Conservation (phyloP, 768 basidiomycete genomes). For the Austroboletus eburneus region DNA sequence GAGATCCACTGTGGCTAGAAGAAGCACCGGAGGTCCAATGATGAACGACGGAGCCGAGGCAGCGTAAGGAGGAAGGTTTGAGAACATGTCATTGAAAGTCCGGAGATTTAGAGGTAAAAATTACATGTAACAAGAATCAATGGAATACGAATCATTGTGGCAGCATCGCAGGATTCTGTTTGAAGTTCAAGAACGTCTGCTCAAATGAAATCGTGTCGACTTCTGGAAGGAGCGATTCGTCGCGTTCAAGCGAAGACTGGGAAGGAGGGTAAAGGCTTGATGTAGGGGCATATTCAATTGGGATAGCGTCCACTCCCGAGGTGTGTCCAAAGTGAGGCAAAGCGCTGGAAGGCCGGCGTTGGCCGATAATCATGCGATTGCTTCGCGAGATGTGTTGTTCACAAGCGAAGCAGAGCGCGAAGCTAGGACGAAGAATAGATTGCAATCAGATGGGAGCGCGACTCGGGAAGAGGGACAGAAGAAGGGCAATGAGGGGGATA, state of each 20-base stretch:
- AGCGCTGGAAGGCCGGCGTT: conserved; percentile 49
- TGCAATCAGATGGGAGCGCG: conserved; percentile 36
- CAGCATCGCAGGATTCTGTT: conserved; percentile 8
- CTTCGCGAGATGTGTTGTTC: conserved; percentile 41
- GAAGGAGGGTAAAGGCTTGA: conserved; percentile 10
- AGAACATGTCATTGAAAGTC: conserved; percentile 24
- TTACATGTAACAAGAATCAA: accelerated
- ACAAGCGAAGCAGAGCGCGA: conserved; percentile 48
- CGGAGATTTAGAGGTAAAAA: conserved; percentile 1
- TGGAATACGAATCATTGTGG: conserved; percentile 12
- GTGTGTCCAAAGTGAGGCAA: conserved; percentile 33
- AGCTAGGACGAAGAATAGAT: conserved; percentile 40
- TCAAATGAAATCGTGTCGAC: conserved; percentile 47
- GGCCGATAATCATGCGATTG: conserved; percentile 38
- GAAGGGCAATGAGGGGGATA: conserved; percentile 53
- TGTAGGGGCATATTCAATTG: conserved; percentile 13
- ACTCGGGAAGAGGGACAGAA: conserved; percentile 56
- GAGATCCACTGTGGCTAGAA: conserved; percentile 42
- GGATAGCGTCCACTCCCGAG: conserved; percentile 26
- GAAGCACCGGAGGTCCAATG: conserved; percentile 34
- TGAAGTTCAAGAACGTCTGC: conserved; percentile 32
- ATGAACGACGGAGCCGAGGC: conserved; percentile 11
- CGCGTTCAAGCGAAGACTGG: conserved; percentile 34
- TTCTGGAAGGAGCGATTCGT: conserved; percentile 47
- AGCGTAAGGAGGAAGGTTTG: conserved; percentile 20